These are phyloP conservation scores for Phyllosticta citribraziliensis DNA, from an alignment of 2,329 filamentous ascomycete genomes.

Conservation along the genomic window DNA sequence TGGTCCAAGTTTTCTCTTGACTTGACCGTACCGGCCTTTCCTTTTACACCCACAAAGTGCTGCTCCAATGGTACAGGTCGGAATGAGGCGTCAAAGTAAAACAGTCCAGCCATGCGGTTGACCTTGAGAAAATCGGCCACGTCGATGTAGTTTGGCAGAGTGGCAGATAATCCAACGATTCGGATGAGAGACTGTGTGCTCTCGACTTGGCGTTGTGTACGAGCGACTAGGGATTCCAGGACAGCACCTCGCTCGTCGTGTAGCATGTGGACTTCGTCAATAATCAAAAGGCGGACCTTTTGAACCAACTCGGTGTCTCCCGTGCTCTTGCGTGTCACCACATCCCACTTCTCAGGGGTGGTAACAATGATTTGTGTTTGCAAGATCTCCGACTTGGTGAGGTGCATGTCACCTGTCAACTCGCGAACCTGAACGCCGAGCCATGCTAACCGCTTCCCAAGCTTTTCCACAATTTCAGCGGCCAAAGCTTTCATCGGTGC, in stretches of 20 bases:
- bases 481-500: conserved; percentile 98
- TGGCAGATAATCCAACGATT: conserved; percentile 90
- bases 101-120: conserved; percentile 82
- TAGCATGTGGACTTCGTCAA: conserved; percentile 98
- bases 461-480: conserved; percentile 89
- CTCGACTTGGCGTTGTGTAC: conserved; percentile 93
- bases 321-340: conserved; percentile 92
- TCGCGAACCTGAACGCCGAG: conserved; percentile 86
- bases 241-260: conserved; percentile 96
- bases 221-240: conserved; percentile 86
- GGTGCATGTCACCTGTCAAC: conserved; percentile 96
- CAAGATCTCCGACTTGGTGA: conserved; percentile 92
- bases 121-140: conserved; percentile 96
- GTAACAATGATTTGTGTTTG: conserved; percentile 97
- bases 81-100: conserved; percentile 96
- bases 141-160: conserved; percentile 90
- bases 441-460: conserved; percentile 87
- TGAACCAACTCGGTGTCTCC: conserved; percentile 96
- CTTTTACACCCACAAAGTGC: conserved; percentile 93
- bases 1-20: conserved; percentile 83
- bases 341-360: conserved; percentile 98
- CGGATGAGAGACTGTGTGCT: conserved; percentile 96
- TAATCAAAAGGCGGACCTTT: conserved; percentile 90
- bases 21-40: conserved; percentile 70
- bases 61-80: conserved; percentile 92